These are phyloP conservation scores for Priceomyces haplophilus DNA, from an alignment of 805 yeast genomes.

Conservation along the genomic window DNA sequence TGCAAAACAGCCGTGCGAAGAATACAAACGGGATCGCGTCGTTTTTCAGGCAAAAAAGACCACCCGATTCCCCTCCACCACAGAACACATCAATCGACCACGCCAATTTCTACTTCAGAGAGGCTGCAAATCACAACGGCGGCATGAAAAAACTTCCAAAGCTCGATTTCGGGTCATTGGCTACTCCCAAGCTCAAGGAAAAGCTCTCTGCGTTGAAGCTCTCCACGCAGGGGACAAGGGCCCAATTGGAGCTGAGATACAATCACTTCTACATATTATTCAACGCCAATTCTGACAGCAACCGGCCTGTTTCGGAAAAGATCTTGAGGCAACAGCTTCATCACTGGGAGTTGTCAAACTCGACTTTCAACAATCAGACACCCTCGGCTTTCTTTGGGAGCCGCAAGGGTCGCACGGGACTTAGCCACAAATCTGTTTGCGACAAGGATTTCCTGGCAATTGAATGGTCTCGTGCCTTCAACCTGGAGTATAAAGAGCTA, in stretches of 20 bases:
- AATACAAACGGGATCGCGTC: constrained; percentile 24
- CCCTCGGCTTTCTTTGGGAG: constrained; percentile 23
- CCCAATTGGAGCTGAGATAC: constrained; percentile 64
- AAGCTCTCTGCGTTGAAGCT: constrained; percentile 54
- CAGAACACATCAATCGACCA: constrained; percentile 12
- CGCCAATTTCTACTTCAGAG: constrained; percentile 31
- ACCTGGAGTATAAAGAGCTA: constrained; percentile 38
- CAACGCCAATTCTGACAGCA: constrained; percentile 79
- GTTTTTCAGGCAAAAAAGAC: constrained; percentile 23
- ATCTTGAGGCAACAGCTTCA: constrained; percentile 53
- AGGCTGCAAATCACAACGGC: constrained; percentile 20
- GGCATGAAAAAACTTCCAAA: constrained; percentile 51
- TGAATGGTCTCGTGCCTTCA: constrained; percentile 42
- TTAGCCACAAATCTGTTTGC: constrained; percentile 31
- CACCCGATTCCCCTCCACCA: constrained; percentile 1
- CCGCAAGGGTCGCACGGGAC: constrained; percentile 8
- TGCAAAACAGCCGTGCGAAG: constrained; percentile 8
- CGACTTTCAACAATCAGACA: constrained; percentile 23
- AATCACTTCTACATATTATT: constrained; percentile 72
- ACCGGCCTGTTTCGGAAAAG: constrained; percentile 56
- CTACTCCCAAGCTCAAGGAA: constrained; percentile 58
- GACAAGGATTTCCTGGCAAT: constrained; percentile 47
- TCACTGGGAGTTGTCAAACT: constrained; percentile 63
- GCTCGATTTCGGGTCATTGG: constrained; percentile 58
- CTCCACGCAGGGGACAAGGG: constrained; percentile 60